These are phyloP conservation scores for Mycena floridula DNA, from an alignment of 768 basidiomycete genomes.

Conservation along the genomic window DNA sequence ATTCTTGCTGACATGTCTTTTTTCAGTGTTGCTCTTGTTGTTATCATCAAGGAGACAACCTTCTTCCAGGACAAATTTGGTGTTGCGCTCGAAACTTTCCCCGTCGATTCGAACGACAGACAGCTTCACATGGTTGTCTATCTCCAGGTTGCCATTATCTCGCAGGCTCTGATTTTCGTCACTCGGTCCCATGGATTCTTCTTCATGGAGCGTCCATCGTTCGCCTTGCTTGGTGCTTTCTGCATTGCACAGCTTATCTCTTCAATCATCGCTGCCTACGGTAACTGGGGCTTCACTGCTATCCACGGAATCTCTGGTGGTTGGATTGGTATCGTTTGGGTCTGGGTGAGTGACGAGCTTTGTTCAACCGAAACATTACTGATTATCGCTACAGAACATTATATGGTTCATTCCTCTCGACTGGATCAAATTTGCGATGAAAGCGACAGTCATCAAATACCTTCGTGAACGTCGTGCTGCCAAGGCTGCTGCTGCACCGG, in stretches of 20 bases:
- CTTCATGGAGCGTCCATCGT: constrained; percentile 94
- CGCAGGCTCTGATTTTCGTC: constrained; percentile 95
- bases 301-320: constrained; percentile 78
- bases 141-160: constrained; percentile 97
- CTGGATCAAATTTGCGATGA: constrained; percentile 94
- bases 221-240: constrained; percentile 87
- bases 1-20: constrained; percentile 5
- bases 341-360: constrained; percentile 62
- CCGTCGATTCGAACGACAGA: constrained; percentile 52
- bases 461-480: constrained; percentile 64
- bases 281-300: constrained; percentile 90
- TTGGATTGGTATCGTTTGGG: constrained; percentile 97
- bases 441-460: constrained; percentile 82
- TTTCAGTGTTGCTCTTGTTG: constrained; percentile 65
- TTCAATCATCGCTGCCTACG: constrained; percentile 92
- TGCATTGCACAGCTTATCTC: constrained; percentile 90
- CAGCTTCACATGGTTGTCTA: constrained; percentile 87
- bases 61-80: constrained; percentile 91
- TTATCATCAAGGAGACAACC: constrained; percentile 76
- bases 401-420: constrained; percentile 96
- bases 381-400: constrained; percentile 58
- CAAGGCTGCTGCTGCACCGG: constrained; percentile 30
- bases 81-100: constrained; percentile 43
- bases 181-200: constrained; percentile 93
- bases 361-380: constrained; percentile 6